Percentiles rank a stretch among this genome's conserved stretches.
Conservation (phyloP, 148 eudicot species). For the Amaranthus hypochondriacus region DNA sequence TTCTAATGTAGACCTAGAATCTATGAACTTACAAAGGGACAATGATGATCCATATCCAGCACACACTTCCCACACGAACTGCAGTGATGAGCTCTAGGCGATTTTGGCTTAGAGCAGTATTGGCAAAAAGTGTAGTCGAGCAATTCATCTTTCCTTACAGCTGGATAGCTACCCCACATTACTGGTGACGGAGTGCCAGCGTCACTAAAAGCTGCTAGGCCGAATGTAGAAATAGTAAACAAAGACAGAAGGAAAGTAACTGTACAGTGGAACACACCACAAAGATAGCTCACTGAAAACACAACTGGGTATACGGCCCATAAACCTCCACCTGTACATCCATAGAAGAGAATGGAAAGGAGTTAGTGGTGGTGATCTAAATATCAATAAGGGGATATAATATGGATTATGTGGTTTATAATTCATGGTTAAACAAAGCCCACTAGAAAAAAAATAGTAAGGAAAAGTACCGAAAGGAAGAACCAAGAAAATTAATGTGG, state of each 20-base stretch:
- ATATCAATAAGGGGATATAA: not conserved
- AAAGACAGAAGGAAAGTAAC: constrained; percentile 49
- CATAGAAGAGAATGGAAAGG: constrained; percentile 3
- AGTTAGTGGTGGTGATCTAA: not conserved
- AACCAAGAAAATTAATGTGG: not conserved
- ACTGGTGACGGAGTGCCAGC: constrained; percentile 67
- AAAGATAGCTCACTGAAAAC: constrained; percentile 54
- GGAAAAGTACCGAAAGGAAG: not conserved
- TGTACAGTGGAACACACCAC: constrained; percentile 48
- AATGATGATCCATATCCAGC: constrained; percentile 98
- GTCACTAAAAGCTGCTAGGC: constrained; percentile 60
- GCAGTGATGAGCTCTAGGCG: constrained; percentile 91
- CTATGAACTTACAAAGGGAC: constrained; percentile 87
- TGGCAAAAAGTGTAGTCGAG: constrained; percentile 71
- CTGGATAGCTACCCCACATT: constrained; percentile 83
- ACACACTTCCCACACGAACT: constrained; percentile 82
- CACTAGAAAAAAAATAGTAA: not conserved
- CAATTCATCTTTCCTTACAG: constrained; percentile 73
- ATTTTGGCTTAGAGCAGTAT: constrained; percentile 82
- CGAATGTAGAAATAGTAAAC: constrained; percentile 53
- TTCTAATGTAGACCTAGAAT: not conserved
- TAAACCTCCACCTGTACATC: constrained; percentile 72
- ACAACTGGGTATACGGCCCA: constrained; percentile 88
- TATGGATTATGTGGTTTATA: not conserved
- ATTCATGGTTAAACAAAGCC: not conserved